Base-by-base conservation (phyloP, 2,329 filamentous ascomycete species). In the Sclerotinia borealis region DNA sequence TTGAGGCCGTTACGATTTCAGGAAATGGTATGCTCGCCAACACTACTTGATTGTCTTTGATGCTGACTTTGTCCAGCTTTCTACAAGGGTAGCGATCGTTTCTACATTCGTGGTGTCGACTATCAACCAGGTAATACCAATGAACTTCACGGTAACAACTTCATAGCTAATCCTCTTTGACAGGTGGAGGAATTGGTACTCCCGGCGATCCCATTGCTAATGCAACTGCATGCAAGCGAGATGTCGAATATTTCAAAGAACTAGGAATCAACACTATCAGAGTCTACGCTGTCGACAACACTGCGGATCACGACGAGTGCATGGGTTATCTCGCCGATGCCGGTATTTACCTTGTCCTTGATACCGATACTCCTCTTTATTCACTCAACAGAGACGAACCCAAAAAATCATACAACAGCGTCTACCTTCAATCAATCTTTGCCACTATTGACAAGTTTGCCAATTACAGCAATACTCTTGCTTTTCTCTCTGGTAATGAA, bases 251-350 rank as follows among this genome's bases (percentile, higher is more conserved):
- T 72, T 89, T 91, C 81, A 81, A 86, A 76, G 80, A 87, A 69
- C 77, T 91, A 55, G 87, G 87, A 58, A 79, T 90, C 75, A 90
- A 91, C 79, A 88, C 87, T 49, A 79, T 91, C 71, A 86, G 88
- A 76, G 84, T 90, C 66, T 91, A 90, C 81, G 87, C 85, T 2
- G 83, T 90, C 68, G 88, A 91, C 77, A 90, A 90, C 79, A 84
- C 84, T 51, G 78, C 80, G 66, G 76, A 85, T 75, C 88, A 91
- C 75, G 85, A 89, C 71, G 81, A 82, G 67, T 90, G 88, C 77
- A 91, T 91, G 88, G 79, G 78, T 52, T 79, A 80, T 45, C 78
- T 90, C 64, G 84, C 85, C 39, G 85, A 84, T 70, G 87, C 86
- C 63, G 87, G 87, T 66, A 91, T 91, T 78, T 90, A 90, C 79